A percentile compares a stretch with the other conserved stretches of the same genome.
Conservation (phyloP, 1,284 basidiomycete species). For the Omphalotus olearius region DNA sequence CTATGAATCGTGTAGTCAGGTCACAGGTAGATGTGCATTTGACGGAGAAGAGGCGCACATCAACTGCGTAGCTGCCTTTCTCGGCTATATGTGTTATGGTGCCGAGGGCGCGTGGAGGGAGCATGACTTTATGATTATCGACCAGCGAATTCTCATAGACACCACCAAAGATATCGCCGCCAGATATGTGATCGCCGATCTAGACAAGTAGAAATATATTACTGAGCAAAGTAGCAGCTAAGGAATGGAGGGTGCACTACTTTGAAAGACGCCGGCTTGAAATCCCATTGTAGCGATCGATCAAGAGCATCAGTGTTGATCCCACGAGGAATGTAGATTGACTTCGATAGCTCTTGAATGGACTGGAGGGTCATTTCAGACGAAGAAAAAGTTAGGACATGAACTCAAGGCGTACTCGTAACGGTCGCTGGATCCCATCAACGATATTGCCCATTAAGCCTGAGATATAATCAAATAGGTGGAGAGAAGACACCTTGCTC, state of each 20-base stretch:
- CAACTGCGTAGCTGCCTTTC: conserved; percentile 90
- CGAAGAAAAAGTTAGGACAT: not conserved
- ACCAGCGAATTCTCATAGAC: conserved; percentile 98
- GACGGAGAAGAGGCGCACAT: conserved; percentile 49
- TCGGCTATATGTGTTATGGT: conserved; percentile 94
- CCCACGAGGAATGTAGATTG: conserved; percentile 97
- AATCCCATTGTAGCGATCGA: conserved; percentile 91
- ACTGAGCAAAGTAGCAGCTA: not conserved
- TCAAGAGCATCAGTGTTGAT: conserved; percentile 97
- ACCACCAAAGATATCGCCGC: conserved; percentile 93
- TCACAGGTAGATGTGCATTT: no score
- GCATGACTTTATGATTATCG: conserved; percentile 96
- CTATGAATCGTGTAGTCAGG: conserved; percentile 32
- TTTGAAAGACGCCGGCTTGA: conserved; percentile 82
- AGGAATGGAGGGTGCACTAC: conserved; percentile 30
- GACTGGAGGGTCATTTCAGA: conserved; percentile 43
- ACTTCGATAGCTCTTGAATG: conserved; percentile 95
- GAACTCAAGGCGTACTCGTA: conserved; percentile 51
- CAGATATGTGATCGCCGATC: conserved; percentile 96
- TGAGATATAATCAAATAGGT: conserved; percentile 24
- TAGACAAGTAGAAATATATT: conserved; percentile 27
- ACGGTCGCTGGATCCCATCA: conserved; percentile 93
- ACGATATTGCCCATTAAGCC: conserved; percentile 98
- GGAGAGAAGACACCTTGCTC: not conserved
- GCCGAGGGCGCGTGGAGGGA: conserved; percentile 90